Evolutionary conservation across 345 rosid genomes (phyloP).

Genomic region (Lagerstroemia speciosa): DNA sequence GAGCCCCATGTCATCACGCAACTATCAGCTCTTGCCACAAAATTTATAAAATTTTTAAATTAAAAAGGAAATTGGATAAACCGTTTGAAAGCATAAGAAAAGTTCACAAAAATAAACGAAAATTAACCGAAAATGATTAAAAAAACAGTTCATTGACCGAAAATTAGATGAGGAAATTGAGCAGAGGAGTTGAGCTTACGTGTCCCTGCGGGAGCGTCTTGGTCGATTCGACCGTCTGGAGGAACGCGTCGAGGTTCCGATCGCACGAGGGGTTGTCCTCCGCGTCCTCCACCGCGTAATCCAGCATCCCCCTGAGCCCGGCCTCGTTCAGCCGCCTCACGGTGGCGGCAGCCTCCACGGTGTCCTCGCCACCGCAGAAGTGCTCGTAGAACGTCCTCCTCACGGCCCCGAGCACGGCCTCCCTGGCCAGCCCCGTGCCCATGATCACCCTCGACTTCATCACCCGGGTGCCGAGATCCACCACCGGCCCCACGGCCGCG

Average conservation of each 20-base stretch:
- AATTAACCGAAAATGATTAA: no score
- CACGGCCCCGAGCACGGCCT: conserved; percentile 23
- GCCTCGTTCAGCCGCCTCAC: conserved; percentile 34
- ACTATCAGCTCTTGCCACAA: not conserved
- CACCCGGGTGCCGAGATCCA: conserved; percentile 66
- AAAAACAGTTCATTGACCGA: no score
- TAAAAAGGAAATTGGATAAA: not conserved
- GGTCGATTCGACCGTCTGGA: conserved; percentile 43
- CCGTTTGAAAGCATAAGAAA: no score
- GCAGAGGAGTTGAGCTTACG: conserved; percentile 26
- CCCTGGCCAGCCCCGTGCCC: conserved; percentile 33
- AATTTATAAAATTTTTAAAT: no score
- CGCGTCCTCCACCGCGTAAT: conserved; percentile 64
- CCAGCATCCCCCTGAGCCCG: conserved; percentile 72
- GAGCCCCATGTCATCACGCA: not conserved
- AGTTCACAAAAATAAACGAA: no score
- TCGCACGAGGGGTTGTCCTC: conserved; percentile 50
- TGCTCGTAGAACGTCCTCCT: conserved; percentile 64
- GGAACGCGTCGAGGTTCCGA: conserved; percentile 48
- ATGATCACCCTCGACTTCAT: conserved; percentile 55
- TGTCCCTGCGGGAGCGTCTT: conserved; percentile 50
- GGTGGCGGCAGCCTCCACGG: conserved; percentile 31
- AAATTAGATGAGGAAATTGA: no score
- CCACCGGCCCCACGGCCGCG: conserved; percentile 48
- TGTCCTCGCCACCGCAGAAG: conserved; percentile 72